phyloP scores from a whole-genome alignment of 805 yeast species.

The Kodamaea restingae region DNA sequence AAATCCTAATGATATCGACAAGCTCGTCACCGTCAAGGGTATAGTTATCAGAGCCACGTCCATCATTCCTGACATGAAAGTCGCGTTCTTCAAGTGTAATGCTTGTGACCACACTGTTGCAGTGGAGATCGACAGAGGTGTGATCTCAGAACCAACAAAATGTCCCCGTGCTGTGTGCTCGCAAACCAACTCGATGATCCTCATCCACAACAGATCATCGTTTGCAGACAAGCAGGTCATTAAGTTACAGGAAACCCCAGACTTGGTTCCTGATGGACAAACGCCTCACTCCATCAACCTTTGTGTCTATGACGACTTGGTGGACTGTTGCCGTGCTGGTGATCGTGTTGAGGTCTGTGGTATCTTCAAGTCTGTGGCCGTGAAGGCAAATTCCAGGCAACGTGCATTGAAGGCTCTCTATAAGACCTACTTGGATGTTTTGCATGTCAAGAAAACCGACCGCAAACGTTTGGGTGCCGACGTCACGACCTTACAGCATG shows the following conservation, averaged over 20 bases:
- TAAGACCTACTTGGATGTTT: constrained; percentile 92
- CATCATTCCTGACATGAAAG: constrained; percentile 95
- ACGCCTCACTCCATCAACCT: constrained; percentile 95
- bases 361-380: constrained; percentile 88
- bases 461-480: constrained; percentile 79
- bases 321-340: constrained; percentile 93
- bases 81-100: constrained; percentile 90
- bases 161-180: constrained; percentile 90
- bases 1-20: constrained; percentile 51
- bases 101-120: constrained; percentile 91
- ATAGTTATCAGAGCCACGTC: constrained; percentile 84
- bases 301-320: constrained; percentile 93
- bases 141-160: constrained; percentile 85
- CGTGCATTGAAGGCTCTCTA: constrained; percentile 78
- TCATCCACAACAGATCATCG: constrained; percentile 86
- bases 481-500: constrained; percentile 52
- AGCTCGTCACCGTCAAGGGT: constrained; percentile 87
- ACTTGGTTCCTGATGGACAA: constrained; percentile 95
- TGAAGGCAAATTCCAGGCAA: constrained; percentile 79
- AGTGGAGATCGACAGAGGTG: constrained; percentile 92
- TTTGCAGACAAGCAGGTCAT: constrained; percentile 96
- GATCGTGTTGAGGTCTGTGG: constrained; percentile 96
- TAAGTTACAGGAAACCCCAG: constrained; percentile 93
- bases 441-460: constrained; percentile 85
- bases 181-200: constrained; percentile 79